Percentiles rank a stretch among this genome's conserved stretches.
Evolutionary conservation across 192 early-diverging fungal genomes (phyloP).

Genomic region (Mortierella antarctica): DNA sequence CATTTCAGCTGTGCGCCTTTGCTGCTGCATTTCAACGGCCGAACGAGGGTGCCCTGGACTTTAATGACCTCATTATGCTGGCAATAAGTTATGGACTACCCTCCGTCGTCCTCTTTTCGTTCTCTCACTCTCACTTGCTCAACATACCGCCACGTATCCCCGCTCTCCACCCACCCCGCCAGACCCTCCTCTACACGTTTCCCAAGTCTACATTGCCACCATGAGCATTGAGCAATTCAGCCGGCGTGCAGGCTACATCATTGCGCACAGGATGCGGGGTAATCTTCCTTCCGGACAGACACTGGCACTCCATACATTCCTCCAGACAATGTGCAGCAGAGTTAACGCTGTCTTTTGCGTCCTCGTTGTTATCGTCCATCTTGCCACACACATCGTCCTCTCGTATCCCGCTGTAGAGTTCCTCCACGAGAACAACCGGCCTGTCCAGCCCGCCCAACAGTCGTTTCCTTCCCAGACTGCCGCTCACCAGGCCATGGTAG

Average conservation of each 20-base stretch:
- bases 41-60: too few species aligned
- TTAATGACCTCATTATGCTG: too few species aligned
- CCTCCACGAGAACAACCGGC: conserved; percentile 15
- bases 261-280: conserved; percentile 35
- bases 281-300: conserved; percentile 17
- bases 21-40: too few species aligned
- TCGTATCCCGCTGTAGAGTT: conserved; percentile 12
- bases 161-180: too few species aligned
- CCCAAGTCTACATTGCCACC: background rate
- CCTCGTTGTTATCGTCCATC: background rate
- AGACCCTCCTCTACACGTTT: too few species aligned
- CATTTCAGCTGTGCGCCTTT: too few species aligned
- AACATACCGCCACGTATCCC: too few species aligned
- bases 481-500: conserved; percentile 36
- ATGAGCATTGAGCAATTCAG: conserved; percentile 50
- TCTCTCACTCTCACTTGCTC: too few species aligned
- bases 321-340: background rate
- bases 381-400: background rate
- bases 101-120: too few species aligned
- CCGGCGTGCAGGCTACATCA: conserved; percentile 26
- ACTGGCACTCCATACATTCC: background rate
- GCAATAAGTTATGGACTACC: too few species aligned
- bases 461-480: conserved; percentile 38
- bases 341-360: too few species aligned
- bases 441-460: conserved; percentile 25